A percentile compares a stretch with the other conserved stretches of the same genome.
Evolutionary conservation across 208 protist genomes (phyloP).

Genomic region (Entamoeba dispar): DNA sequence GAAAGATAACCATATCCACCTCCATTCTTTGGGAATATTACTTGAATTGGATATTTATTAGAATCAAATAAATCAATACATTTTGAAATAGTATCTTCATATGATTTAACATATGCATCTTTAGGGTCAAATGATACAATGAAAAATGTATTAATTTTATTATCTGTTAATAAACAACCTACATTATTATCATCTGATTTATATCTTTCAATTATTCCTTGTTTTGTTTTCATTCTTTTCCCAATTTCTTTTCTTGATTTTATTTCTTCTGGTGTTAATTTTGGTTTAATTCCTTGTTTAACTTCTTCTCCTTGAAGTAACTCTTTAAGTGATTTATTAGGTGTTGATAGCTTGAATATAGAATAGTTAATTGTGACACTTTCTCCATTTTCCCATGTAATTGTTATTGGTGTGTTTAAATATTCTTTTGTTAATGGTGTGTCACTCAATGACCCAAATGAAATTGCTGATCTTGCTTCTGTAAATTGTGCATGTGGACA

Average conservation of each 20-base stretch:
- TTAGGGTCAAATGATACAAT: not conserved
- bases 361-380: not conserved
- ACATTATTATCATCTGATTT: not conserved
- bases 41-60: not conserved
- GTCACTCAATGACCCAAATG: too few species aligned
- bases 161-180: not conserved
- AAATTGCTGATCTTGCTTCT: too few species aligned
- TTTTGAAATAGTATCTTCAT: not conserved
- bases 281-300: not conserved
- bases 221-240: not conserved
- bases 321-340: not conserved
- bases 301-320: not conserved
- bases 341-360: not conserved
- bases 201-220: not conserved
- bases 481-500: not conserved
- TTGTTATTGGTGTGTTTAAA: too few species aligned
- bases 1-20: not conserved
- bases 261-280: not conserved
- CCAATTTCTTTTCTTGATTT: too few species aligned
- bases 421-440: too few species aligned
- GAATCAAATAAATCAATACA: not conserved
- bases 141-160: not conserved
- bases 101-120: not conserved
- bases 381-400: too few species aligned
- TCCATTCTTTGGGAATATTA: not conserved